Evolutionary conservation across 352 stramenopile genomes (phyloP).

Genomic region (Globisporangium ultimum): DNA sequence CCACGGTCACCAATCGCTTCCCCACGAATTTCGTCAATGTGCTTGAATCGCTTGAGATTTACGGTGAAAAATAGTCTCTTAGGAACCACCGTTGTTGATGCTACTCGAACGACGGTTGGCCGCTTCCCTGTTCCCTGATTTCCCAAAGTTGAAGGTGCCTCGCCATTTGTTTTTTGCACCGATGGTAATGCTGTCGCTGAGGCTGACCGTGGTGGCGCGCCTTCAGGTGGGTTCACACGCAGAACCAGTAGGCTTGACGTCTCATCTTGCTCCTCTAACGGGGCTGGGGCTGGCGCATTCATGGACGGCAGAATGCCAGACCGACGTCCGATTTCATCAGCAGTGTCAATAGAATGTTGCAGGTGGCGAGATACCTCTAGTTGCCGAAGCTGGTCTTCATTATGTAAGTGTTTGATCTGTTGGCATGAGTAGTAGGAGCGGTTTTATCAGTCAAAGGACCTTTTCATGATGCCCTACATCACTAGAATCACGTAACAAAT

Average conservation of each 20-base stretch:
- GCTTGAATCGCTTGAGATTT: conserved; percentile 75
- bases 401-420: conserved; percentile 15
- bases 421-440: neutral
- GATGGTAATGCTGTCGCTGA: conserved; percentile 4
- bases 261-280: conserved; percentile 46
- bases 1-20: conserved; percentile 55
- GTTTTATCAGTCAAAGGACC: neutral
- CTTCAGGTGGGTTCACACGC: conserved; percentile 28
- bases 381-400: conserved; percentile 6
- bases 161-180: conserved; percentile 6
- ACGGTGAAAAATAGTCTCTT: conserved; percentile 68
- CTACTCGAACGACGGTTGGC: neutral
- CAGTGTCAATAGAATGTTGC: conserved; percentile 28
- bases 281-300: conserved; percentile 26
- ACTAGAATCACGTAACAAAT: neutral
- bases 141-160: neutral
- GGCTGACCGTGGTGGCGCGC: neutral
- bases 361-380: conserved; percentile 14
- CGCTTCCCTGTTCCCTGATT: neutral
- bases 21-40: conserved; percentile 53
- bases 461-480: neutral
- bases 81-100: neutral
- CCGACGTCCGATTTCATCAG: conserved; percentile 41
- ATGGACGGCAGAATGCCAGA: conserved; percentile 57
- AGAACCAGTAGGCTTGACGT: conserved; percentile 46